Conservation (phyloP, 345 rosid genomes). For the Boechera divaricarpa region DNA sequence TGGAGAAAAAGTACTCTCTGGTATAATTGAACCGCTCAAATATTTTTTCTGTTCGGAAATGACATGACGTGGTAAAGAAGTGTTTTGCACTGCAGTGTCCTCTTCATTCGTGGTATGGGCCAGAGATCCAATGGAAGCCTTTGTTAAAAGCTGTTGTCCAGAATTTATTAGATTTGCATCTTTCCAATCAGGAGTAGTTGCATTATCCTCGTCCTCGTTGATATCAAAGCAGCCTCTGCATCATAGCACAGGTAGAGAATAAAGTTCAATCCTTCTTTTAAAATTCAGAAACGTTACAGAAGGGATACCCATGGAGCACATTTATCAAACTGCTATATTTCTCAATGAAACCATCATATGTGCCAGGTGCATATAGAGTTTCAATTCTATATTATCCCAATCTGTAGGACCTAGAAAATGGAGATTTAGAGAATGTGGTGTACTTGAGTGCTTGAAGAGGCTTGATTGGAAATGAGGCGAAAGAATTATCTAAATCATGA, state of each 20-base stretch:
- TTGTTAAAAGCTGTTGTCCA: constrained; percentile 54
- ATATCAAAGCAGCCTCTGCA: constrained; percentile 92
- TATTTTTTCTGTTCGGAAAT: constrained; percentile 55
- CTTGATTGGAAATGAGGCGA: constrained; percentile 76
- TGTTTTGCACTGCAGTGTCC: constrained; percentile 56
- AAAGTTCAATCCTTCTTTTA: constrained; percentile 10
- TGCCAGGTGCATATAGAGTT: constrained; percentile 2
- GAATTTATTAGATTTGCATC: constrained; percentile 49
- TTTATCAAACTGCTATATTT: constrained; percentile 17
- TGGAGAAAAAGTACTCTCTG: constrained; percentile 57
- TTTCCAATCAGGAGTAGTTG: constrained; percentile 65
- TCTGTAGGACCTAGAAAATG: constrained; percentile 22
- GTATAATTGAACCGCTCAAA: constrained; percentile 67
- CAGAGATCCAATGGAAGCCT: constrained; percentile 48
- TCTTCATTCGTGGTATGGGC: constrained; percentile 55
- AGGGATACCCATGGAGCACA: constrained; percentile 10
- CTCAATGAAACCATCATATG: constrained; percentile 18
- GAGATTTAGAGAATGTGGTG: constrained; percentile 16
- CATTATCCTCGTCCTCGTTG: constrained; percentile 66
- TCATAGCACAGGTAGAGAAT: constrained; percentile 23
- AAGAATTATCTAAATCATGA: constrained; percentile 77
- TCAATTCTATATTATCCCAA: constrained; percentile 9
- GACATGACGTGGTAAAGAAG: constrained; percentile 54
- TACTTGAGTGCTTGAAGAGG: constrained; percentile 93
- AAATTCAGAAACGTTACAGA: neutral